Conservation (phyloP, 352 stramenopile species). For the Phytophthora pluvialis region DNA sequence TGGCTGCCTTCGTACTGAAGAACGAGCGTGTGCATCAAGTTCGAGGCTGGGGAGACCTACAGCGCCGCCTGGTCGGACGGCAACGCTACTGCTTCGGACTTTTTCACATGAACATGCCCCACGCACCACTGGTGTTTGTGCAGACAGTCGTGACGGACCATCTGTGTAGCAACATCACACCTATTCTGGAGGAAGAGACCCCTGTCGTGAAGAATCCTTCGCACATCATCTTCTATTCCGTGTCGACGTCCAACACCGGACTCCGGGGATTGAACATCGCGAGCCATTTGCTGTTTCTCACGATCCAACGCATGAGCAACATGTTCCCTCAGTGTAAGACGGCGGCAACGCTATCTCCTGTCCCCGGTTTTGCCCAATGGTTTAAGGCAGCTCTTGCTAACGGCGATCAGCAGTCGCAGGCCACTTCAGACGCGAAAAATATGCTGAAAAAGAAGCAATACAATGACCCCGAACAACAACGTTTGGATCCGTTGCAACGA, state of each 20-base stretch:
- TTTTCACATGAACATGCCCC: slow-evolving; percentile 85
- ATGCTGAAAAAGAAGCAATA: slow-evolving; percentile 23
- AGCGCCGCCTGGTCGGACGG: slow-evolving; percentile 61
- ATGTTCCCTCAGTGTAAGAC: slow-evolving; percentile 72
- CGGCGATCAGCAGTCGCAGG: slow-evolving; percentile 31
- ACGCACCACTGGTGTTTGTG: slow-evolving; percentile 78
- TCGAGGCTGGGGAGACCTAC: slow-evolving; percentile 70
- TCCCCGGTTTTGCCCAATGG: slow-evolving; percentile 80
- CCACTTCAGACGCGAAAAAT: slow-evolving; percentile 20
- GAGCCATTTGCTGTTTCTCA: slow-evolving; percentile 84
- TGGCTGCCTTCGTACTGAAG: slow-evolving; percentile 72
- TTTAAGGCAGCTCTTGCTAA: slow-evolving; percentile 54
- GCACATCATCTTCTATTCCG: slow-evolving; percentile 89
- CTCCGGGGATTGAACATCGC: slow-evolving; percentile 85
- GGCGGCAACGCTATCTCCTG: slow-evolving; percentile 77
- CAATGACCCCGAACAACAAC: slow-evolving; percentile 19
- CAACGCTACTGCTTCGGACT: slow-evolving; percentile 84
- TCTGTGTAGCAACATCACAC: slow-evolving; percentile 66
- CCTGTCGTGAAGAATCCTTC: slow-evolving; percentile 51
- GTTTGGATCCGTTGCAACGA: slow-evolving; percentile 34
- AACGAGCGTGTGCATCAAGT: slow-evolving; percentile 83
- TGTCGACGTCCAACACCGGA: slow-evolving; percentile 80
- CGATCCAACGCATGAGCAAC: slow-evolving; percentile 76
- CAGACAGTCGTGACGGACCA: slow-evolving; percentile 76
- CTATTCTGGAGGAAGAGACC: slow-evolving; percentile 64